Base-by-base conservation (phyloP, 2,329 filamentous ascomycete species). In the Allantophomopsis lycopodina region DNA sequence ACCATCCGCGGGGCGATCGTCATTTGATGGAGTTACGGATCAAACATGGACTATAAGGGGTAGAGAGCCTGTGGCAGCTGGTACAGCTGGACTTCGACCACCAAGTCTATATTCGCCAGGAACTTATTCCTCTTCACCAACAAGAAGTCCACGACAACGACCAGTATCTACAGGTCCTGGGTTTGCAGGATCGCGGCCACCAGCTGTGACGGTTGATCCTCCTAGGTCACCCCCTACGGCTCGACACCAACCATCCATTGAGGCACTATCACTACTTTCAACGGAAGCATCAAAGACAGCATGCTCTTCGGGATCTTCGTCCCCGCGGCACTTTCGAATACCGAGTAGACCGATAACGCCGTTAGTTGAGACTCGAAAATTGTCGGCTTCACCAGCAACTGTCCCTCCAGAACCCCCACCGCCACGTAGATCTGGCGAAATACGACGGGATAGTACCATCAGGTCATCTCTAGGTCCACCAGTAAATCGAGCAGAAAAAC, bases 401-500 rank as follows among this genome's bases (percentile, higher is more conserved):
- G 66, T 66, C 35, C 71, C 74, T 4, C 76, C 76, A 7, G 79
- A 76, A 13, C 76, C 75, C 2, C 76, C 76, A 3, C 76, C 76
- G 1, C 76, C 75, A 2, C 63, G 75, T 48, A 65, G 76, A 44
- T 80, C 76, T n/a, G 68, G 58, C 5, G 76, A 79, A 51, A 48
- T 73, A 3, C 65, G 65, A 41, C 62, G 73, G 41, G 67, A 73
- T 17, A 21, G 46, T 12, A 42, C 49, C 11, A 42, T 46, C 49
- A 44, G 66, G 55, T 39, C 44, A 42, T 32, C 38, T 48, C 38
- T 36, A 34, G 23, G 35, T 10, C 44, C 58, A 39, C 59, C 61
- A 1, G 70, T 88, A 31, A 91, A 93, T 55, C 76, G 88, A 40
- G 76, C 78, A 21, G 83, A 84, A 32, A 94, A 93, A 58, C 80